Evolutionary conservation across 2,329 filamentous ascomycete species (phyloP).

Genomic region (Aureobasidium sp.): DNA sequence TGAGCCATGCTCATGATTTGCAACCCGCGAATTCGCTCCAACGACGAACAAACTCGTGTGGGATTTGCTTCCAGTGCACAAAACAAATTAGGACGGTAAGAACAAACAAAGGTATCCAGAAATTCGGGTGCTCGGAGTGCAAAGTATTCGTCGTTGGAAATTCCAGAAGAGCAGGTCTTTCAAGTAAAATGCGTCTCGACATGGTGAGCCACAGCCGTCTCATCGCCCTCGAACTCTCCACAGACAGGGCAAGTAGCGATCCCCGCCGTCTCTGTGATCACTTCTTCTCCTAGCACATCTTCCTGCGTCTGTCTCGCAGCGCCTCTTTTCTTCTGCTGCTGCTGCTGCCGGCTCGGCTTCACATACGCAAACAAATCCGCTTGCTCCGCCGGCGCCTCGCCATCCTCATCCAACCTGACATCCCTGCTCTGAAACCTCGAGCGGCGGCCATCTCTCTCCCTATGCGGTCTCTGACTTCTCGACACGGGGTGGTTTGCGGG

Average conservation of each 20-base stretch:
- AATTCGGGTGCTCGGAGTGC: no score
- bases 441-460: background rate
- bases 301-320: slow-evolving; percentile 21
- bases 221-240: slow-evolving; percentile 59
- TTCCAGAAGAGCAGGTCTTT: no score
- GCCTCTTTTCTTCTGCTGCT: slow-evolving; percentile 27
- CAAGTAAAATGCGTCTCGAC: slow-evolving; percentile 52
- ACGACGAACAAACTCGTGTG: no score
- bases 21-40: no score
- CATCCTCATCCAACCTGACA: slow-evolving; percentile 23
- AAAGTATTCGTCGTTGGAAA: no score
- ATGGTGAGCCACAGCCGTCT: slow-evolving; percentile 60
- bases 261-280: slow-evolving; percentile 21
- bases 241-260: slow-evolving; percentile 56
- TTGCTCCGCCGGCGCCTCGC: slow-evolving; percentile 32
- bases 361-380: slow-evolving; percentile 49
- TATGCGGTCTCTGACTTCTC: background rate
- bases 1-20: no score
- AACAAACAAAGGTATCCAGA: no score
- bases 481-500: no score
- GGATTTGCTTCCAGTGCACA: no score
- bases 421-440: slow-evolving; percentile 18
- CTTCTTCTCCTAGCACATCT: slow-evolving; percentile 17
- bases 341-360: no score
- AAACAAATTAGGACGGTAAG: no score